Evolutionary conservation across 768 basidiomycete genomes (phyloP).

Genomic region (Auricularia sp.): DNA sequence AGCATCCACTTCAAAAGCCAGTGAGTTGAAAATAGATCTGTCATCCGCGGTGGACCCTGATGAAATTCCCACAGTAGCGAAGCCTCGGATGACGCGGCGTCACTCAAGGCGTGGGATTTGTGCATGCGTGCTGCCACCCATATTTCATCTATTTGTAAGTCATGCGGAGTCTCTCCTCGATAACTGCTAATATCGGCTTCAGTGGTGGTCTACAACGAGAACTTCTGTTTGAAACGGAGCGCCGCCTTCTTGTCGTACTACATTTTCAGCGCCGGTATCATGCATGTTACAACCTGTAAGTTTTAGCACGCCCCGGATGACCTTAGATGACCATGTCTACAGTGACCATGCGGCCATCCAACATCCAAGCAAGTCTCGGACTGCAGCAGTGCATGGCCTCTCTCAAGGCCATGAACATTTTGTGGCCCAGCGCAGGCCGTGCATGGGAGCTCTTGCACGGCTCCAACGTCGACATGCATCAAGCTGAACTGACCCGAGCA

Average conservation of each 20-base stretch:
- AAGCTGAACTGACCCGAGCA: background rate
- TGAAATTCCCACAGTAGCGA: background rate
- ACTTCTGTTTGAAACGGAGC: slow-evolving; percentile 46
- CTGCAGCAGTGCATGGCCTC: slow-evolving; percentile 54
- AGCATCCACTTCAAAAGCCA: slow-evolving; percentile 24
- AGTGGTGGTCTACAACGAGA: slow-evolving; percentile 54
- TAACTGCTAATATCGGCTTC: background rate
- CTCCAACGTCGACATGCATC: slow-evolving; percentile 37
- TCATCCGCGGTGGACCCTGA: background rate
- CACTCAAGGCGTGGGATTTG: slow-evolving; percentile 61
- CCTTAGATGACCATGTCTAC: slow-evolving; percentile 9
- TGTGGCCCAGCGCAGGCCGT: slow-evolving; percentile 63
- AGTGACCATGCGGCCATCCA: slow-evolving; percentile 66
- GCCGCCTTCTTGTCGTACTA: slow-evolving; percentile 67
- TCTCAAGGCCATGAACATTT: slow-evolving; percentile 60
- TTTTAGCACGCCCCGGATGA: slow-evolving; percentile 6
- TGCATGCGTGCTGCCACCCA: slow-evolving; percentile 66
- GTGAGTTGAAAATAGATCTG: slow-evolving; percentile 25
- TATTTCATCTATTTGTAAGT: slow-evolving; percentile 52
- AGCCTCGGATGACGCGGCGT: slow-evolving; percentile 27
- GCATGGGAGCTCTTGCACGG: slow-evolving; percentile 60
- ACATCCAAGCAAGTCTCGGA: slow-evolving; percentile 57
- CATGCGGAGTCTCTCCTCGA: background rate
- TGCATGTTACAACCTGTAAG: slow-evolving; percentile 69
- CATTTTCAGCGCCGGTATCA: slow-evolving; percentile 68